Evolutionary conservation across 805 yeast species (phyloP).

Genomic region (Zygosaccharomyces lentus): DNA sequence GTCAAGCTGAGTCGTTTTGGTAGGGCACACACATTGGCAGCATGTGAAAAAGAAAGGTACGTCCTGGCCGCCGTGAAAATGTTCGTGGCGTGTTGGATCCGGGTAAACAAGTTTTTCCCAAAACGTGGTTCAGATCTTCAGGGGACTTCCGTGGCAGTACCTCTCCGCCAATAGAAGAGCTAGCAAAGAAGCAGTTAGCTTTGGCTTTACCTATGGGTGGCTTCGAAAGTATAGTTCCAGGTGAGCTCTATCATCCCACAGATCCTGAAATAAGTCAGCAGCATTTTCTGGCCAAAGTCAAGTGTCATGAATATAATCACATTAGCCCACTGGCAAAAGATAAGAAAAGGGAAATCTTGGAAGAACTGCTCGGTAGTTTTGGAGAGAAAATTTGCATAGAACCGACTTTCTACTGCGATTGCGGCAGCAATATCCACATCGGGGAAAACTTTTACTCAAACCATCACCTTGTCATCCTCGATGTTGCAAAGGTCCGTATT

Average conservation of each 20-base stretch:
- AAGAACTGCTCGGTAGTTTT: conserved; percentile 45
- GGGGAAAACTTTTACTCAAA: conserved; percentile 61
- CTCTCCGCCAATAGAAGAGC: too few relatives aligned
- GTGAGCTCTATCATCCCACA: not conserved
- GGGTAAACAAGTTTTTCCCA: too few relatives aligned
- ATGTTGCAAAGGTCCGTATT: conserved; percentile 54
- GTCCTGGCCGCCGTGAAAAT: too few relatives aligned
- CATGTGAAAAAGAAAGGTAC: too few relatives aligned
- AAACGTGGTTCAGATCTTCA: too few relatives aligned
- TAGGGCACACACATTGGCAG: too few relatives aligned
- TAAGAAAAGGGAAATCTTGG: conserved; percentile 25
- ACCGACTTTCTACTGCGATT: conserved; percentile 60
- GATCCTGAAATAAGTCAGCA: not conserved
- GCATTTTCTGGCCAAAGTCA: not conserved
- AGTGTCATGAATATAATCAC: not conserved
- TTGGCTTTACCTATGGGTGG: too few relatives aligned
- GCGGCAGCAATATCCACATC: conserved; percentile 55
- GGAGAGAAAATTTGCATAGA: conserved; percentile 45
- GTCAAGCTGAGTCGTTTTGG: too few relatives aligned
- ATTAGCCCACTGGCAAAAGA: not conserved
- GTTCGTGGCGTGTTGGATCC: too few relatives aligned
- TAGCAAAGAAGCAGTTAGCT: too few relatives aligned
- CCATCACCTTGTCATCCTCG: conserved; percentile 51
- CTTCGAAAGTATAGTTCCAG: not conserved
- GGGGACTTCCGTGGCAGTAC: too few relatives aligned